phyloP scores from a whole-genome alignment of 305 asterid genomes.

The Fraxinus paxiana region DNA sequence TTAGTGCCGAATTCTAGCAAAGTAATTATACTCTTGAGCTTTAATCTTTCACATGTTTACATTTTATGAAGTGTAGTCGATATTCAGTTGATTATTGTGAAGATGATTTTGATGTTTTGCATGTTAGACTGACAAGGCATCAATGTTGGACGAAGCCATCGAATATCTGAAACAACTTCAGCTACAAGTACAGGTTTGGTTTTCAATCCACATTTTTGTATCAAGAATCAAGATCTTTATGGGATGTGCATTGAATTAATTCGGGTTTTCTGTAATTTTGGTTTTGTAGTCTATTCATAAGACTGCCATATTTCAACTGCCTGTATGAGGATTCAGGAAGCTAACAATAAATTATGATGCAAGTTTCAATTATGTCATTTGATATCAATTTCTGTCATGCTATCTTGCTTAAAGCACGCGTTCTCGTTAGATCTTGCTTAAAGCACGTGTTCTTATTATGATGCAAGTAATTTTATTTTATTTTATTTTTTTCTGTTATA shows the following conservation, averaged over 20 bases:
- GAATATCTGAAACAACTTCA: slow-evolving; percentile 98
- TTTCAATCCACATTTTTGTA: neutral
- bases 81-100: neutral
- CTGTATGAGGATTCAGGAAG: neutral
- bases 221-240: neutral
- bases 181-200: slow-evolving; percentile 85
- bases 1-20: slow-evolving; percentile 91
- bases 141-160: slow-evolving; percentile 97
- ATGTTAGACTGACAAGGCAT: slow-evolving; percentile 89
- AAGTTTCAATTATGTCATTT: neutral
- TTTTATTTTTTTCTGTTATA: neutral
- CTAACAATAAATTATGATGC: neutral
- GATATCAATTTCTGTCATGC: neutral
- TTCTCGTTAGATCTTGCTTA: neutral
- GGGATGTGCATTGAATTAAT: neutral
- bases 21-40: slow-evolving; percentile 30
- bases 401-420: neutral
- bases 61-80: neutral
- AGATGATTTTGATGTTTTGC: slow-evolving; percentile 20
- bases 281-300: neutral
- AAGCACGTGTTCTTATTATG: too few relatives aligned
- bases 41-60: neutral
- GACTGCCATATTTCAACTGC: neutral
- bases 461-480: too few relatives aligned
- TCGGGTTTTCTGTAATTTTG: neutral